Evolutionary conservation across 1,284 basidiomycete genomes (phyloP).

Genomic region (Pisolithus thermaeus): DNA sequence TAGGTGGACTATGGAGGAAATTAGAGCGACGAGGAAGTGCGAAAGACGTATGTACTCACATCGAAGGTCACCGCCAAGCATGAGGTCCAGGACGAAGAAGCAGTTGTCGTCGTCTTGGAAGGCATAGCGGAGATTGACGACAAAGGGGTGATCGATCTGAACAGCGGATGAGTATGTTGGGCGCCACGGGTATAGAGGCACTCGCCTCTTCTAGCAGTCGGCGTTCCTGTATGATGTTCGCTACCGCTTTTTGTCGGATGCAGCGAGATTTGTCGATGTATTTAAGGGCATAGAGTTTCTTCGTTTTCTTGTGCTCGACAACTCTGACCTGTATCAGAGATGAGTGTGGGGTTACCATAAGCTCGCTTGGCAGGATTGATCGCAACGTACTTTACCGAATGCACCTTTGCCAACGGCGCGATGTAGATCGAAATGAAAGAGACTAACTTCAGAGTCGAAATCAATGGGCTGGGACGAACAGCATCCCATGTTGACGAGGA

Average conservation of each 20-base stretch:
- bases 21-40: constrained; percentile 4
- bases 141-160: constrained; percentile 90
- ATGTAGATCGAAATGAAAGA: constrained; percentile 94
- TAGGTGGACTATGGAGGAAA: constrained; percentile 67
- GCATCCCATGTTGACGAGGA: constrained; percentile 46
- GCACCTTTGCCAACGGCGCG: constrained; percentile 93
- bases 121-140: constrained; percentile 93
- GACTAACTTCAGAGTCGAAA: constrained; percentile 89
- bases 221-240: constrained; percentile 93
- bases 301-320: constrained; percentile 92
- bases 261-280: constrained; percentile 96
- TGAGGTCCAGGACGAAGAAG: constrained; percentile 95
- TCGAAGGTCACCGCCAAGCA: constrained; percentile 92
- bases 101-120: constrained; percentile 98
- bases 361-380: neutral
- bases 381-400: constrained; percentile 81
- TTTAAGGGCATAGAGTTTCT: constrained; percentile 92
- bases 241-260: constrained; percentile 88
- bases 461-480: constrained; percentile 78
- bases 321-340: constrained; percentile 61
- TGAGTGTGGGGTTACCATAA: neutral
- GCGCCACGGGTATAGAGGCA: constrained; percentile 12
- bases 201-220: constrained; percentile 82
- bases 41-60: constrained; percentile 57
- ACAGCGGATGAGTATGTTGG: constrained; percentile 15